Conservation (phyloP, 805 yeast species). For the Starmerella bacillaris region DNA sequence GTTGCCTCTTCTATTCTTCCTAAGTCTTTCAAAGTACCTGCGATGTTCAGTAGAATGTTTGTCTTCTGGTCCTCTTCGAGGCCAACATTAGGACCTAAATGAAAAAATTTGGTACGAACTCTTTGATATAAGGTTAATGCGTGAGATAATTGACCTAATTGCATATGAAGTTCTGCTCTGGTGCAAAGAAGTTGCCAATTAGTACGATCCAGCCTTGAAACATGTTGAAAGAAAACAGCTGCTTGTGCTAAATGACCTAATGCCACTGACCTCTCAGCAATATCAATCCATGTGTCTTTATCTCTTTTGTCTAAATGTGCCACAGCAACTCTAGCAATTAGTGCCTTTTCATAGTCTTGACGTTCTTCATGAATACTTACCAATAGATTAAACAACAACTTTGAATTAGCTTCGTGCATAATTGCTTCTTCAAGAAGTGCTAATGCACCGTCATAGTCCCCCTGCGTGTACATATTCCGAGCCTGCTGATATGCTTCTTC, state of each 20-base stretch:
- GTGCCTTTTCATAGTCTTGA: slow-evolving; percentile 22
- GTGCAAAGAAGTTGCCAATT: slow-evolving; percentile 65
- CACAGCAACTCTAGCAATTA: slow-evolving; percentile 29
- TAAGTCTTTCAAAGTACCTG: slow-evolving; percentile 10
- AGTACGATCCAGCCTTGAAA: slow-evolving; percentile 66
- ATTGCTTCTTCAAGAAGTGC: slow-evolving; percentile 21
- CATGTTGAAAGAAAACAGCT: slow-evolving; percentile 50
- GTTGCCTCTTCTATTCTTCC: slow-evolving; percentile 14
- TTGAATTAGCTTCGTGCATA: slow-evolving; percentile 18
- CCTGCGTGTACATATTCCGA: slow-evolving; percentile 11
- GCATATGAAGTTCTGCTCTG: slow-evolving; percentile 32
- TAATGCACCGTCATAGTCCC: slow-evolving; percentile 19
- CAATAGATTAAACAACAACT: slow-evolving; percentile 20
- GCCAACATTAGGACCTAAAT: slow-evolving; percentile 4
- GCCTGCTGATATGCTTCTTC: slow-evolving; percentile 16
- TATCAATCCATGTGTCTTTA: slow-evolving; percentile 67
- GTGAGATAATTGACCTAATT: slow-evolving; percentile 15
- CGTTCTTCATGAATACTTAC: slow-evolving; percentile 33
- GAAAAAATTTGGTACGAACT: slow-evolving; percentile 13
- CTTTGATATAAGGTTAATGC: slow-evolving; percentile 19
- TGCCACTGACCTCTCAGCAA: slow-evolving; percentile 64
- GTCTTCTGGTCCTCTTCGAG: slow-evolving; percentile 33
- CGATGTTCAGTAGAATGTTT: slow-evolving; percentile 17
- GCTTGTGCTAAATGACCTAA: slow-evolving; percentile 47
- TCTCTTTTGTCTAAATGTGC: slow-evolving; percentile 57